Conservation (phyloP, 192 early-diverging fungal genomes). For the Umbelopsis ramanniana region DNA sequence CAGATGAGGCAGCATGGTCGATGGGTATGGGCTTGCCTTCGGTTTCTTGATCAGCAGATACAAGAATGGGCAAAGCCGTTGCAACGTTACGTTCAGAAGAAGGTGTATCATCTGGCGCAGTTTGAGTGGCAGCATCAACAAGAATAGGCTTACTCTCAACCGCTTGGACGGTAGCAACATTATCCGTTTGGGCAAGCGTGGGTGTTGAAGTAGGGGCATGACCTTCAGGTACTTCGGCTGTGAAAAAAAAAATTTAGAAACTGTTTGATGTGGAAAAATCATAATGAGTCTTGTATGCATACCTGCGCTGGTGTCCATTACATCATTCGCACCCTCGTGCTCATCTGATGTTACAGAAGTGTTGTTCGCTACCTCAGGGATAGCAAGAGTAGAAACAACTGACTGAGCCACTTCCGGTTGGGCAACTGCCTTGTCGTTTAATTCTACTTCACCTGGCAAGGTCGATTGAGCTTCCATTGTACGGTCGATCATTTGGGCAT, state of each 20-base stretch:
- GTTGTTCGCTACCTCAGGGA: not conserved
- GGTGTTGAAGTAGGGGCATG: too few species aligned
- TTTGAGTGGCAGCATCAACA: too few species aligned
- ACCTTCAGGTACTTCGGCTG: too few species aligned
- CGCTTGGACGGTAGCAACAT: too few species aligned
- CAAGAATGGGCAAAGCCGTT: too few species aligned
- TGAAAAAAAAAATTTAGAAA: not conserved
- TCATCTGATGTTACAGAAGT: not conserved
- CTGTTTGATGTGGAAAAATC: too few species aligned
- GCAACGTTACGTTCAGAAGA: too few species aligned
- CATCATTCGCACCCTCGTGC: not conserved
- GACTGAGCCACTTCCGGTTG: not conserved
- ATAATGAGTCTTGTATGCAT: not conserved
- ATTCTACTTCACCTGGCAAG: not conserved
- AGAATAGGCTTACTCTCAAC: too few species aligned
- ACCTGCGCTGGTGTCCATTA: not conserved
- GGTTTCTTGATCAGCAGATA: conserved; percentile 31
- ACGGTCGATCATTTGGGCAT: not conserved
- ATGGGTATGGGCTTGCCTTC: not conserved
- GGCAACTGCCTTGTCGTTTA: not conserved
- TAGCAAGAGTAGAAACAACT: not conserved
- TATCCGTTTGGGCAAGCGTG: too few species aligned
- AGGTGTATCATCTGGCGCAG: too few species aligned
- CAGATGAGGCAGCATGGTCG: conserved; percentile 13
- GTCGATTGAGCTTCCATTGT: not conserved